Conservation (phyloP, 73 alveolate genomes). For the Paramecium sonneborni region DNA sequence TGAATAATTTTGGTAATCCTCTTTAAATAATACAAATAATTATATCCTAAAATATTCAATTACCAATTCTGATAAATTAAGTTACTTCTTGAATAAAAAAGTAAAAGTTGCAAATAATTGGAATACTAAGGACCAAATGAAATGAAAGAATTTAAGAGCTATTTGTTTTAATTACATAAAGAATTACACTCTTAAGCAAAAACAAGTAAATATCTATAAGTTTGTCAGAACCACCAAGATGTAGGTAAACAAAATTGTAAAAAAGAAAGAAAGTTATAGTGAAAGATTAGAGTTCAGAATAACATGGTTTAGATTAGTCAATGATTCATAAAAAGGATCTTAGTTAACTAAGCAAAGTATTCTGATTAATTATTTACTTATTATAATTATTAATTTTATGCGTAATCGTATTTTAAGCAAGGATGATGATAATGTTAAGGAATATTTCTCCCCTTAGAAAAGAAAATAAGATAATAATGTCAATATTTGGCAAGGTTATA, state of each 20-base stretch:
- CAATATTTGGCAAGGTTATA: constrained; percentile 38
- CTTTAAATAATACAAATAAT: not conserved
- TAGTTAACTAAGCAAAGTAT: not conserved
- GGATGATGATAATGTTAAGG: not conserved
- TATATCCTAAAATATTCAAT: not conserved
- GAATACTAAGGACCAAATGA: not conserved
- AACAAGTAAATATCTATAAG: not conserved
- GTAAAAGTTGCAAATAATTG: not conserved
- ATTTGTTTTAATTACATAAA: not conserved
- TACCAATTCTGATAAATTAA: not conserved
- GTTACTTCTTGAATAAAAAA: not conserved
- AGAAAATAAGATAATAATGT: not conserved
- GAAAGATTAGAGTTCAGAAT: not conserved
- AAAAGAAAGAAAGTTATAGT: not conserved
- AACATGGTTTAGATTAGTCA: not conserved
- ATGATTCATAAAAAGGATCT: not conserved
- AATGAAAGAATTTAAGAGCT: not conserved
- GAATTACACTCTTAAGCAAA: not conserved
- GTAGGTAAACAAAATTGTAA: not conserved
- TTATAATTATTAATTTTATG: not conserved
- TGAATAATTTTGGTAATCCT: not conserved
- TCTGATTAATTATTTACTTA: not conserved
- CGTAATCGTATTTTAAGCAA: constrained; percentile 23
- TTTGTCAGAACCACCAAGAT: not conserved
- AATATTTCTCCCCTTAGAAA: not conserved